Percentiles rank a stretch among this genome's conserved stretches.
phyloP scores from a whole-genome alignment of 495 filamentous ascomycete species.

The Trichoderma reesei region DNA sequence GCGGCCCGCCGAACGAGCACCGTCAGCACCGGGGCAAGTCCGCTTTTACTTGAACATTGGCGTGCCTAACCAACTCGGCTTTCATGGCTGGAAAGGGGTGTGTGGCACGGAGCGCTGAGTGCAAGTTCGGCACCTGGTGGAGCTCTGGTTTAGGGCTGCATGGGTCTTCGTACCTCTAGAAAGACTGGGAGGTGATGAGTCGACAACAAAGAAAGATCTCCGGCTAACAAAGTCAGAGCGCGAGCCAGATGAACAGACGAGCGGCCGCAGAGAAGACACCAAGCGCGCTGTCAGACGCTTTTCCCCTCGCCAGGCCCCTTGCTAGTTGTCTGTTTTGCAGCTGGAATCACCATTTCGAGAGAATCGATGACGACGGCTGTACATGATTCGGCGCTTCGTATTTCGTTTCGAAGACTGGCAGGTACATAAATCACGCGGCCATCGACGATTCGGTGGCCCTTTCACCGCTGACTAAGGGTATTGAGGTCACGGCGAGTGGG shows the following conservation, averaged over 20 bases:
- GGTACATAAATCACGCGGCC: background rate
- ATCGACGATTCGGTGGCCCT: background rate
- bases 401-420: background rate
- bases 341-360: constrained; percentile 4
- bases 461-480: background rate
- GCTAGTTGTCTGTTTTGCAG: background rate
- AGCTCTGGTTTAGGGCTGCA: constrained; percentile 3
- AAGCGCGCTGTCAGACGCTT: background rate
- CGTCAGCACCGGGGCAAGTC: background rate
- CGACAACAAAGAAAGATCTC: background rate
- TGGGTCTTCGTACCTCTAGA: background rate
- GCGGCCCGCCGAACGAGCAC: constrained; percentile 3
- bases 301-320: background rate
- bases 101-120: background rate
- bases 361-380: background rate
- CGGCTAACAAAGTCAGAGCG: background rate
- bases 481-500: too few relatives aligned
- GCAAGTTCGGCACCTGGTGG: background rate
- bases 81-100: background rate
- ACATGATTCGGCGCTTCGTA: constrained; percentile 2
- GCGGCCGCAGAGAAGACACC: background rate
- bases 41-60: background rate
- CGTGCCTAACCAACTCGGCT: background rate
- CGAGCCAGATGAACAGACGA: background rate
- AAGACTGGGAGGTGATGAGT: background rate